Conservation (phyloP, 208 protist genomes). For the Leishmania martiniquensis region DNA sequence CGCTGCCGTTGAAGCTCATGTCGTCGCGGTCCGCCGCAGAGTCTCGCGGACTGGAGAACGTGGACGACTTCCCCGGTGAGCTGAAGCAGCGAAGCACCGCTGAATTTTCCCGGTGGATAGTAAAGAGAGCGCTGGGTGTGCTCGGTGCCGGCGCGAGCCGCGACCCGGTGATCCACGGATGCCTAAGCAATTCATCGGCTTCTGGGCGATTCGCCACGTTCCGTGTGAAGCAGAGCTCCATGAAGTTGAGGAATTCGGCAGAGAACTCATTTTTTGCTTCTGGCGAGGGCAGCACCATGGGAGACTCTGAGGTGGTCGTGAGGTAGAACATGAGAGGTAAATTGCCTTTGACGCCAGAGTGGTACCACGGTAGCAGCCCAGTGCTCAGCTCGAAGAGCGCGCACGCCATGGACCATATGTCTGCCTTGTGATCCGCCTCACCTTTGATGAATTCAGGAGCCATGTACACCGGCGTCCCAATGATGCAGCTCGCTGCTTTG, state of each 20-base stretch:
- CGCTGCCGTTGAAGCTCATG: constrained; percentile 34
- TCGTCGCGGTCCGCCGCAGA: constrained; percentile 36
- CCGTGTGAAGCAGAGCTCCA: constrained; percentile 87
- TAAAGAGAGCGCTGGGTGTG: constrained; percentile 14
- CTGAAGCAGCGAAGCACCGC: constrained; percentile 7
- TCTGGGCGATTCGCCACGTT: constrained; percentile 67
- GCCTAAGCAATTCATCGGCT: constrained; percentile 72
- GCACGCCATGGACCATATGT: constrained; percentile 92
- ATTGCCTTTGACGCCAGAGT: constrained; percentile 79
- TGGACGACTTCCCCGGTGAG: constrained; percentile 31
- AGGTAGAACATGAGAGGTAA: constrained; percentile 92
- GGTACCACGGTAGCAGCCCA: constrained; percentile 83
- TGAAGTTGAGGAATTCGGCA: constrained; percentile 81
- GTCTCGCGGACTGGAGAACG: constrained; percentile 41
- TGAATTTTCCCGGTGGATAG: constrained; percentile 31
- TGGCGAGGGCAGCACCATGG: constrained; percentile 57
- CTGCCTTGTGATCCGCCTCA: constrained; percentile 77
- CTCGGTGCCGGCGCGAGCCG: constrained; percentile 21
- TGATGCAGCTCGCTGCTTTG: constrained; percentile 83
- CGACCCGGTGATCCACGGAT: constrained; percentile 81
- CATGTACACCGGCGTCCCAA: constrained; percentile 93
- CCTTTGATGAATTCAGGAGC: constrained; percentile 91
- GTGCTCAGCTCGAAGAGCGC: constrained; percentile 90
- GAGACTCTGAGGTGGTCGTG: constrained; percentile 80
- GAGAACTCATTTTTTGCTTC: constrained; percentile 67